phyloP scores from a whole-genome alignment of 768 basidiomycete genomes.

The Gelatoporia subvermispora region DNA sequence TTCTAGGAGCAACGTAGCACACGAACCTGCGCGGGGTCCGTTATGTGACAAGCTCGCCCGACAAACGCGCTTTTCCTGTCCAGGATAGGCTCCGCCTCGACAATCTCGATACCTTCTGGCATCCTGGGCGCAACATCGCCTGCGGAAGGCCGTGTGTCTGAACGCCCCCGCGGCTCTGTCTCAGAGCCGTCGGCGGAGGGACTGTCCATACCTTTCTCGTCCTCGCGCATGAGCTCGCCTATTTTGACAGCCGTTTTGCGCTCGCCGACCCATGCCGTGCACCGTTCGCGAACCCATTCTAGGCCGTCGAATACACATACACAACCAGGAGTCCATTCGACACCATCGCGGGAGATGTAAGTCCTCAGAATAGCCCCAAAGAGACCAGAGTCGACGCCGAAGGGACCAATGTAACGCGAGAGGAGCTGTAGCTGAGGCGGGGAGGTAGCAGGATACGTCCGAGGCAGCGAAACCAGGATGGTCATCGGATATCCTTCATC shows the following conservation, averaged over 20 bases:
- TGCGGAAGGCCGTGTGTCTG: slow-evolving; percentile 26
- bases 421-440: slow-evolving; percentile 83
- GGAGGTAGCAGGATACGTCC: slow-evolving; percentile 56
- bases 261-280: slow-evolving; percentile 68
- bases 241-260: slow-evolving; percentile 51
- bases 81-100: slow-evolving; percentile 71
- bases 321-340: slow-evolving; percentile 70
- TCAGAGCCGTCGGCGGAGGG: not conserved
- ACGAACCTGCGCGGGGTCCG: slow-evolving; percentile 68
- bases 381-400: slow-evolving; percentile 64
- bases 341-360: slow-evolving; percentile 70
- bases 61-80: slow-evolving; percentile 86
- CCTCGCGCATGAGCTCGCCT: slow-evolving; percentile 52
- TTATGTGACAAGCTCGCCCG: slow-evolving; percentile 78
- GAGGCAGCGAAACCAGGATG: slow-evolving; percentile 40
- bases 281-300: slow-evolving; percentile 66
- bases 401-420: slow-evolving; percentile 78
- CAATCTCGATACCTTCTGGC: slow-evolving; percentile 62
- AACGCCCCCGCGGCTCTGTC: not conserved
- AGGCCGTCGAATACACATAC: slow-evolving; percentile 88
- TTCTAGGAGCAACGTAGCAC: slow-evolving; percentile 7
- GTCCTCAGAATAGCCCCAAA: slow-evolving; percentile 78
- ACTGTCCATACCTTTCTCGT: slow-evolving; percentile 23
- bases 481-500: slow-evolving; percentile 11
- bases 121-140: slow-evolving; percentile 23